These are phyloP conservation scores for Lolium perenne DNA, from an alignment of 176 grass and related monocot species.

Conservation along the genomic window DNA sequence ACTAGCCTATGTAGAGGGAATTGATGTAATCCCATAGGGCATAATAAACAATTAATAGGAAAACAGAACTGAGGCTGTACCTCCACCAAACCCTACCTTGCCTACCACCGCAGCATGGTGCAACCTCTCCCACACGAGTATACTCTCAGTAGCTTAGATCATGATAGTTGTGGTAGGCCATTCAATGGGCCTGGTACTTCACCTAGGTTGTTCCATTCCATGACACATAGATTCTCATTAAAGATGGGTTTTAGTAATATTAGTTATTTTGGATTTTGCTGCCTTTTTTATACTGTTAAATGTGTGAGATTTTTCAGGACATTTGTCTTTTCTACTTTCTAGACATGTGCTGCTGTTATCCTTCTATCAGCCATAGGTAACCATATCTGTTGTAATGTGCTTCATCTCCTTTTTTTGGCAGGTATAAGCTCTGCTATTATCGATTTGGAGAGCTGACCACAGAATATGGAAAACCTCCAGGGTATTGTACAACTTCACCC, in stretches of 20 bases:
- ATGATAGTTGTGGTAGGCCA: background rate
- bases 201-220: background rate
- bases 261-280: background rate
- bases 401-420: conserved; percentile 43
- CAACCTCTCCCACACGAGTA: too few species aligned
- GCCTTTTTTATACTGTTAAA: background rate
- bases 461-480: conserved; percentile 91
- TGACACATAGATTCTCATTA: background rate
- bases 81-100: background rate
- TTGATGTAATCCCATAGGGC: background rate
- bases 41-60: background rate
- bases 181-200: background rate
- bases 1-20: background rate
- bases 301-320: conserved; percentile 1
- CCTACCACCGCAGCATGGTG: background rate
- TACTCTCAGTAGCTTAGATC: background rate
- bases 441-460: conserved; percentile 95
- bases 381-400: background rate
- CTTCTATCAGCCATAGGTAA: background rate
- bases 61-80: background rate
- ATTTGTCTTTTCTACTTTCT: background rate
- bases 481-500: conserved; percentile 59
- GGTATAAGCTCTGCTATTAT: conserved; percentile 99
- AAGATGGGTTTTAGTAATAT: background rate
- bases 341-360: background rate